A percentile compares a stretch with the other conserved stretches of the same genome.
Conservation (phyloP, 2,329 filamentous ascomycete genomes). For the Emmonsiellopsis sp. region DNA sequence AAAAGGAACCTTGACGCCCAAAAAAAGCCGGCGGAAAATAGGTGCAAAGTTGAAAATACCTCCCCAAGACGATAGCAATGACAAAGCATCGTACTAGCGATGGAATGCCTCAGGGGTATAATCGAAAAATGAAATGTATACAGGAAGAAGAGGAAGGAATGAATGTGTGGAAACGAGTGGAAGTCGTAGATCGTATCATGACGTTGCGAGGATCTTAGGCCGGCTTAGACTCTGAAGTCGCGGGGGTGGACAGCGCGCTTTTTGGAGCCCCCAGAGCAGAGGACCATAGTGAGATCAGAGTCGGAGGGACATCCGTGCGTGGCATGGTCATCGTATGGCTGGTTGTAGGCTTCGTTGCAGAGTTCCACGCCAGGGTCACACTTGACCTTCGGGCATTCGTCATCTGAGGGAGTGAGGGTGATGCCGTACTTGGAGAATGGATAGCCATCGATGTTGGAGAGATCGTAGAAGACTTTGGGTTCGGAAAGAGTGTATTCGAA, state of each 20-base stretch:
- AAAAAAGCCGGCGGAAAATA: neutral
- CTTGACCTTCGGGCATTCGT: constrained; percentile 23
- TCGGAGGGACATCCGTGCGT: constrained; percentile 31
- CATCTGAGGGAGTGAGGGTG: constrained; percentile 20
- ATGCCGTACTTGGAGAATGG: constrained; percentile 28
- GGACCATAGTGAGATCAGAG: constrained; percentile 23
- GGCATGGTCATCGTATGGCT: constrained; percentile 30
- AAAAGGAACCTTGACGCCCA: neutral
- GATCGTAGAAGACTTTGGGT: constrained; percentile 28
- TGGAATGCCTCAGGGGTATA: neutral
- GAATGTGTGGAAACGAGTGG: neutral
- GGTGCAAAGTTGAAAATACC: neutral
- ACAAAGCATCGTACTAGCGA: neutral
- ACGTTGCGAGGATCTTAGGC: neutral
- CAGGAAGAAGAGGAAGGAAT: neutral
- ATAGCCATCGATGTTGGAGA: constrained; percentile 30
- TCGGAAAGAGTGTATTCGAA: constrained; percentile 30
- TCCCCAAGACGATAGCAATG: neutral
- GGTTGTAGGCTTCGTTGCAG: constrained; percentile 31
- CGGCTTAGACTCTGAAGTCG: neutral
- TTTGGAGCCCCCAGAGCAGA: constrained; percentile 16
- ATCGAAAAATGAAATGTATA: neutral
- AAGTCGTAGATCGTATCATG: neutral
- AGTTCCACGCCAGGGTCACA: constrained; percentile 26
- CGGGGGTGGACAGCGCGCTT: neutral